phyloP scores from a whole-genome alignment of 306 rosid species.

The Gleditsia sinensis region DNA sequence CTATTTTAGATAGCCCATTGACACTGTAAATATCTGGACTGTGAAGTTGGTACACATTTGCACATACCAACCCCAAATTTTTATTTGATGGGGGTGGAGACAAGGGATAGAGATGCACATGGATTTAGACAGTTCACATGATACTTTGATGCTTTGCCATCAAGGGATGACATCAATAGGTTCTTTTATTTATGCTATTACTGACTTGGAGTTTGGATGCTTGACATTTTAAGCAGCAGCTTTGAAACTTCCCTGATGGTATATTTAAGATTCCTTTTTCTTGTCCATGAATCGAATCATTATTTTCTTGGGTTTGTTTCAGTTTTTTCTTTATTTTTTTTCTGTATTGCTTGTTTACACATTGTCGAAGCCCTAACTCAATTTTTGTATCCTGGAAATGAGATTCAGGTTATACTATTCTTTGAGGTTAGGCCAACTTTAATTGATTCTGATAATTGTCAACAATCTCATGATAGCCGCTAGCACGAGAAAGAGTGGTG shows the following conservation, averaged over 20 bases:
- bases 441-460: no score
- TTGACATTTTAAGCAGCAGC: background rate
- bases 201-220: background rate
- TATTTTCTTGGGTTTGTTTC: background rate
- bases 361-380: no score
- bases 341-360: no score
- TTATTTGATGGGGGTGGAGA: constrained; percentile 22
- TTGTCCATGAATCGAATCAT: background rate
- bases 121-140: background rate
- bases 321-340: no score
- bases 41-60: constrained; percentile 21
- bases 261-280: background rate
- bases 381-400: no score
- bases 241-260: background rate
- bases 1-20: constrained; percentile 20
- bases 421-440: no score
- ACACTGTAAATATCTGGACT: constrained; percentile 27
- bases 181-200: background rate
- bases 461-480: no score
- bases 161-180: background rate
- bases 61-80: constrained; percentile 33
- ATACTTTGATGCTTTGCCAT: background rate
- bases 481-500: no score
- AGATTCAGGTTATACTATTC: no score
- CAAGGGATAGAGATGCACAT: constrained; percentile 13